Conservation (phyloP, 139 green algal genomes). For the Nannochloris sp. region DNA sequence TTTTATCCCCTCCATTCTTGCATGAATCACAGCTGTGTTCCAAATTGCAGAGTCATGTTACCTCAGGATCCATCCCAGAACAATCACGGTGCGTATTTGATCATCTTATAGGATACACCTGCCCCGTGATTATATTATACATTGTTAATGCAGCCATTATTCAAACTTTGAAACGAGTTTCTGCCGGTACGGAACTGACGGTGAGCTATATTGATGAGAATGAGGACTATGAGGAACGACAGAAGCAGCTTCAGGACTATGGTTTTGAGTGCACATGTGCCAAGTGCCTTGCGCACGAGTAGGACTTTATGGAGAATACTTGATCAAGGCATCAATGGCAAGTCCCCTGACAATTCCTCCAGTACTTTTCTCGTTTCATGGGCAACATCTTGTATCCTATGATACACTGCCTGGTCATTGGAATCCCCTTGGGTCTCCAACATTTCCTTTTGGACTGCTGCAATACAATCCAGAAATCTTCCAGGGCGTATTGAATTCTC, state of each 20-base stretch:
- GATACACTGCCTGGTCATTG: constrained; percentile 9
- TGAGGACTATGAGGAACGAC: background rate
- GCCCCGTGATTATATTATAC: no score
- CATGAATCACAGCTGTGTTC: constrained; percentile 84
- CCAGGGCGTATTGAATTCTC: constrained; percentile 12
- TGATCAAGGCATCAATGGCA: background rate
- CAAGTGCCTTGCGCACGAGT: background rate
- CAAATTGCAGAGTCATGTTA: constrained; percentile 39
- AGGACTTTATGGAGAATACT: background rate
- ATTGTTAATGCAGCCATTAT: no score
- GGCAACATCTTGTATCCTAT: constrained; percentile 26
- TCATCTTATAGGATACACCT: no score
- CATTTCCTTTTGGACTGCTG: constrained; percentile 18
- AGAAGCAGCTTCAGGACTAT: constrained; percentile 8
- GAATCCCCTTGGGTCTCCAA: background rate
- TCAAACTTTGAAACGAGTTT: background rate
- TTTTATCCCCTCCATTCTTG: constrained; percentile 82
- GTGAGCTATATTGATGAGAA: constrained; percentile 28
- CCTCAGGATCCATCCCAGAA: constrained; percentile 41
- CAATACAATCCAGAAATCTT: constrained; percentile 11
- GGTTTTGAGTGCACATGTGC: constrained; percentile 11
- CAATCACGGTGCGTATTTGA: constrained; percentile 2
- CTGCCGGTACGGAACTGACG: constrained; percentile 55
- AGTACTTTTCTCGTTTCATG: constrained; percentile 37
- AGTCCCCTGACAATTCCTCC: constrained; percentile 9